Evolutionary conservation across 805 yeast genomes (phyloP).

Genomic region (Metschnikowia chrysomelidarum): DNA sequence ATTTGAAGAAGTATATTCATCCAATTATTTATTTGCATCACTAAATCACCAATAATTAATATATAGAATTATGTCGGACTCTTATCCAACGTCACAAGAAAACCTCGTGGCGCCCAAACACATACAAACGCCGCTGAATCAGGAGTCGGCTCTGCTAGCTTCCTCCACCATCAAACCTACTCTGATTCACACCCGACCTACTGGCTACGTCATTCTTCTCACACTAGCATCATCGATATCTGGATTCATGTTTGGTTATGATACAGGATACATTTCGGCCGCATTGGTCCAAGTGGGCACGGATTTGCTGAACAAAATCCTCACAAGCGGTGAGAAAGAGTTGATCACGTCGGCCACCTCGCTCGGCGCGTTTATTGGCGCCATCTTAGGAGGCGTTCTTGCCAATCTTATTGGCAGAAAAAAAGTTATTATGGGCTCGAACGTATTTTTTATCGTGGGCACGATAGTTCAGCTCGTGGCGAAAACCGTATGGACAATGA

Average conservation of each 20-base stretch:
- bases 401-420: conserved; percentile 88
- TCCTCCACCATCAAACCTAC: conserved; percentile 8
- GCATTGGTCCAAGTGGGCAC: conserved; percentile 84
- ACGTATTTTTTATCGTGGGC: conserved; percentile 78
- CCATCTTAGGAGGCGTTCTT: conserved; percentile 71
- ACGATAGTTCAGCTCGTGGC: conserved; percentile 83
- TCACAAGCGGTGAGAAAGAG: conserved; percentile 81
- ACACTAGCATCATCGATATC: conserved; percentile 84
- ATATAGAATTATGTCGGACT: conserved; percentile 5
- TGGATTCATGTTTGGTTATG: conserved; percentile 97
- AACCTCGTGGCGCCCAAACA: conserved; percentile 4
- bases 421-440: conserved; percentile 79
- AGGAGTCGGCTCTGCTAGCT: conserved; percentile 8
- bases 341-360: conserved; percentile 93
- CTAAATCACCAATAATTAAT: no score
- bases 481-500: conserved; percentile 84
- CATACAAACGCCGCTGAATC: conserved; percentile 9
- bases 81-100: conserved; percentile 10
- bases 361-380: conserved; percentile 83
- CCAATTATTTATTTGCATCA: no score
- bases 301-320: conserved; percentile 51
- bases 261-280: conserved; percentile 94
- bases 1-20: no score
- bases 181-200: conserved; percentile 15
- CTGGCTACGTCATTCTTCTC: conserved; percentile 62